phyloP scores from a whole-genome alignment of 2,329 filamentous ascomycete species.

The Fusarium fujikuroi region DNA sequence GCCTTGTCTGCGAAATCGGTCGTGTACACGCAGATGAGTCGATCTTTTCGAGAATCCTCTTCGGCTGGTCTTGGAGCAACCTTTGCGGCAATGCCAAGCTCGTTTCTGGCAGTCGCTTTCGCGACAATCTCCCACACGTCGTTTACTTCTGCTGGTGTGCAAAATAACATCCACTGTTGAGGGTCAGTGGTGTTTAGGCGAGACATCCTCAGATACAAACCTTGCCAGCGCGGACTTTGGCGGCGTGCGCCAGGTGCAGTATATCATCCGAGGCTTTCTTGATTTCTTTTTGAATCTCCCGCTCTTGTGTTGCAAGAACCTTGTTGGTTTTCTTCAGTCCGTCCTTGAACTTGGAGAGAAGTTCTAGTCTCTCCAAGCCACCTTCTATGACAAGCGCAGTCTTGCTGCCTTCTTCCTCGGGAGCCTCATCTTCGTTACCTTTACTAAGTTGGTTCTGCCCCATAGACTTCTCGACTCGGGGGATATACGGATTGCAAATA shows the following conservation, averaged over 20 bases:
- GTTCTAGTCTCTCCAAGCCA: slow-evolving; percentile 61
- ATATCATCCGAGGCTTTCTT: slow-evolving; percentile 65
- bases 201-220: slow-evolving; percentile 48
- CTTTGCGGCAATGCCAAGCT: slow-evolving; percentile 79
- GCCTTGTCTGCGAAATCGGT: slow-evolving; percentile 74
- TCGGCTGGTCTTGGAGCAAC: slow-evolving; percentile 67
- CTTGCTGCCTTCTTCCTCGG: slow-evolving; percentile 58
- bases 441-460: slow-evolving; percentile 52
- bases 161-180: slow-evolving; percentile 79
- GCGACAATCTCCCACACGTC: slow-evolving; percentile 74
- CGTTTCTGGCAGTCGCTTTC: slow-evolving; percentile 72
- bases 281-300: slow-evolving; percentile 62
- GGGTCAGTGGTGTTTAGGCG: slow-evolving; percentile 45
- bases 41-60: slow-evolving; percentile 53
- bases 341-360: slow-evolving; percentile 61
- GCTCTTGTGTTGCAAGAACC: slow-evolving; percentile 51
- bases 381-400: slow-evolving; percentile 61
- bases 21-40: slow-evolving; percentile 83
- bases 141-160: slow-evolving; percentile 63
- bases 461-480: slow-evolving; percentile 48
- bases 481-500: slow-evolving; percentile 71
- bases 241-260: slow-evolving; percentile 67
- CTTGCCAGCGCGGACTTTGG: slow-evolving; percentile 73
- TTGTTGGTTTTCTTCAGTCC: slow-evolving; percentile 54
- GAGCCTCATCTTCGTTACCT: slow-evolving; percentile 62